Conservation (phyloP, 257 asterid species). For the Verbena officinalis region DNA sequence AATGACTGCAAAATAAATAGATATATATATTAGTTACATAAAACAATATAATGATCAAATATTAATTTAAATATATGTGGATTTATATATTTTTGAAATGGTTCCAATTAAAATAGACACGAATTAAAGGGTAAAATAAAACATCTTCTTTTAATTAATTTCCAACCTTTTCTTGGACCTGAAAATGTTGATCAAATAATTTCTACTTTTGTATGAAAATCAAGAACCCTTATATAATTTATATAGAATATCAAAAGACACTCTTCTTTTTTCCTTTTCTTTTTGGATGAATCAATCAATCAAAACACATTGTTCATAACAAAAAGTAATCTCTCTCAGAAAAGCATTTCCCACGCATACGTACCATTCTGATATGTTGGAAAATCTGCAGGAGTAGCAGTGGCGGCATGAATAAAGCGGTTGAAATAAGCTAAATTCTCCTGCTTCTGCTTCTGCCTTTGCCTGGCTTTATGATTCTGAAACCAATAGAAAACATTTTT, state of each 20-base stretch:
- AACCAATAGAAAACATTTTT: constrained; percentile 94
- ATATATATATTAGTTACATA: not conserved
- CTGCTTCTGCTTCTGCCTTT: constrained; percentile 87
- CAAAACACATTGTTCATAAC: not conserved
- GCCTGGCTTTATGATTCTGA: constrained; percentile 90
- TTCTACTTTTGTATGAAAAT: too few relatives aligned
- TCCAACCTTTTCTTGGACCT: not conserved
- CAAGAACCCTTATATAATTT: constrained; percentile 17
- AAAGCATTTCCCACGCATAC: not conserved
- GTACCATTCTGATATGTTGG: constrained; percentile 55
- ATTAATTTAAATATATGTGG: too few relatives aligned
- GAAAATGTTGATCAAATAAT: not conserved
- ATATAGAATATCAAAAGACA: constrained; percentile 27
- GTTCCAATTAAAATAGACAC: too few relatives aligned
- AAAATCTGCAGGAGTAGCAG: constrained; percentile 32
- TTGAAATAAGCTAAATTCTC: constrained; percentile 47
- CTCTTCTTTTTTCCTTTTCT: not conserved
- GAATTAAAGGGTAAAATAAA: too few relatives aligned
- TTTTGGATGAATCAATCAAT: too few relatives aligned
- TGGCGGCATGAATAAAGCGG: constrained; percentile 42
- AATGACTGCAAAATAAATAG: constrained; percentile 38
- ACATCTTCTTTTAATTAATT: too few relatives aligned
- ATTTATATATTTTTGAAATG: too few relatives aligned
- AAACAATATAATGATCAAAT: too few relatives aligned
- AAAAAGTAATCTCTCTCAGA: not conserved